Evolutionary conservation across 768 basidiomycete species (phyloP).

Genomic region (Jaapia argillacea): DNA sequence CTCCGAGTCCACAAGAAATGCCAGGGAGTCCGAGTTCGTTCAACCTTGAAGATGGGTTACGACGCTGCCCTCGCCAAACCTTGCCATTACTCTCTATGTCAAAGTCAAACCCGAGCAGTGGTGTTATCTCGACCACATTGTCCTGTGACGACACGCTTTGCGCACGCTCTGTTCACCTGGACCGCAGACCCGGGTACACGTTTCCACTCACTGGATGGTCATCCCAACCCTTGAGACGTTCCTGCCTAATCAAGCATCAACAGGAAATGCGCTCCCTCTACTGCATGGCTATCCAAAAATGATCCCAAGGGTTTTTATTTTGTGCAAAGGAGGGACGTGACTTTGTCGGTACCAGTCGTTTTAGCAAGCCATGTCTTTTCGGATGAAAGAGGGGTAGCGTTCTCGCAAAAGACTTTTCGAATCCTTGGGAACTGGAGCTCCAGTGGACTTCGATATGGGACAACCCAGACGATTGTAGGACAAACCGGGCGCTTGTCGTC

Average conservation of each 20-base stretch:
- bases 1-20: no score
- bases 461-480: constrained; percentile 22
- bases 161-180: constrained; percentile 52
- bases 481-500: constrained; percentile 34
- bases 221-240: constrained; percentile 41
- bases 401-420: no score
- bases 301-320: constrained; percentile 6
- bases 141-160: constrained; percentile 54
- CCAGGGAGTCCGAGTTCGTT: no score
- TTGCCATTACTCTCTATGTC: not conserved
- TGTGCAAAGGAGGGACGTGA: no score
- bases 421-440: no score
- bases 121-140: constrained; percentile 48
- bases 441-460: no score
- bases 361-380: no score
- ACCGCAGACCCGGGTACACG: constrained; percentile 49
- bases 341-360: no score
- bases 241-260: constrained; percentile 44
- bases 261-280: constrained; percentile 11
- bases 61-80: not conserved
- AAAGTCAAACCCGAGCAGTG: constrained; percentile 11
- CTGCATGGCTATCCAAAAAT: not conserved
- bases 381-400: no score
- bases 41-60: no score
- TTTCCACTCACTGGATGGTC: constrained; percentile 20